Conservation (phyloP, 805 yeast species). For the Hanseniaspora hatyaiensis region DNA sequence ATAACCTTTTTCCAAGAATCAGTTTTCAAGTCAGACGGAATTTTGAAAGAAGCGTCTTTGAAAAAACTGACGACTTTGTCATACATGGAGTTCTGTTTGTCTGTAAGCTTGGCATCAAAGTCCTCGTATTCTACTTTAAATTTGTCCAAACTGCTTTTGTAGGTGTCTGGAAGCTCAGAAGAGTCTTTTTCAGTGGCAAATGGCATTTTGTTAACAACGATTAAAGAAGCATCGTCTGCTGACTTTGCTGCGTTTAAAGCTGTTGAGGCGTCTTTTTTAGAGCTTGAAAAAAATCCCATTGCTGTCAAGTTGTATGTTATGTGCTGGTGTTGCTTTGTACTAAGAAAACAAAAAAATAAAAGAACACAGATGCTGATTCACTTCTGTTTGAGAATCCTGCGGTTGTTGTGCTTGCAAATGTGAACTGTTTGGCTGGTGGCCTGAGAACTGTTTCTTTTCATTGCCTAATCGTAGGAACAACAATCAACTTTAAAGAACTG, state of each 20-base stretch:
- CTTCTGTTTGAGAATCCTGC: too few species aligned
- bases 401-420: too few species aligned
- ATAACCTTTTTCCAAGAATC: conserved; percentile 6
- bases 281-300: conserved; percentile 16
- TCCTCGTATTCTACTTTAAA: conserved; percentile 9
- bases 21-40: conserved; percentile 19
- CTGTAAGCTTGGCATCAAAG: conserved; percentile 18
- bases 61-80: conserved; percentile 20
- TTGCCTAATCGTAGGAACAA: too few species aligned
- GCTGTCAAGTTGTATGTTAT: not conserved
- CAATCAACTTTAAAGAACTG: too few species aligned
- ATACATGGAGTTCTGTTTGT: conserved; percentile 21
- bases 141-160: conserved; percentile 2
- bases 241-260: not conserved
- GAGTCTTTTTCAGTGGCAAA: not conserved
- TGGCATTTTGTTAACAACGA: conserved; percentile 1
- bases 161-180: conserved; percentile 4
- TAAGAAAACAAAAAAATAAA: not conserved
- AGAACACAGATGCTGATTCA: not conserved
- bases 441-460: too few species aligned
- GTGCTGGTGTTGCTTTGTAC: not conserved
- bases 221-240: not conserved
- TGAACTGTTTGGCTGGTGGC: too few species aligned
- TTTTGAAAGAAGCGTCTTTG: conserved; percentile 19
- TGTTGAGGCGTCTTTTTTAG: not conserved